Evolutionary conservation across 1,139 yeast species (phyloP).

Genomic region (Arxiozyma slooffiae): DNA sequence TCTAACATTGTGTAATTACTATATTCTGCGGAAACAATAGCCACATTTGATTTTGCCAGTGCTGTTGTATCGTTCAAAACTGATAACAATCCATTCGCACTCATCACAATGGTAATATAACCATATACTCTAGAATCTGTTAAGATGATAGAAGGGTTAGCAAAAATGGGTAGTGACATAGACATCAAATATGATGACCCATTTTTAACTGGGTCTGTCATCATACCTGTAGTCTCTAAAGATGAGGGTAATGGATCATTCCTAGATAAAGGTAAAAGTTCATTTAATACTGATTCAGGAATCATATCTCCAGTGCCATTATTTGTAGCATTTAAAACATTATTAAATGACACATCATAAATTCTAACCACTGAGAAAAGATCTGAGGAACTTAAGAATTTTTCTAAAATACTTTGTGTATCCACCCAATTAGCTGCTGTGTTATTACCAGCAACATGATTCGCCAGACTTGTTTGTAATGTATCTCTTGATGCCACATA

Average conservation of each 20-base stretch:
- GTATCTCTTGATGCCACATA: slow-evolving; percentile 56
- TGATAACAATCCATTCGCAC: slow-evolving; percentile 43
- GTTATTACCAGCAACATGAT: slow-evolving; percentile 66
- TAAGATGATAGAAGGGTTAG: slow-evolving; percentile 62
- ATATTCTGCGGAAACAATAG: slow-evolving; percentile 32
- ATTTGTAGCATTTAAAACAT: slow-evolving; percentile 34
- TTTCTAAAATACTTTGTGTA: slow-evolving; percentile 38
- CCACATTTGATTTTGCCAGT: slow-evolving; percentile 35
- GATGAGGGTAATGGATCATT: slow-evolving; percentile 39
- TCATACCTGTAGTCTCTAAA: slow-evolving; percentile 35
- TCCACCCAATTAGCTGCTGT: slow-evolving; percentile 39
- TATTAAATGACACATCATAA: slow-evolving; percentile 45
- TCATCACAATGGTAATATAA: slow-evolving; percentile 56
- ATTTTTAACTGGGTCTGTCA: slow-evolving; percentile 52
- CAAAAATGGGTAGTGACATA: slow-evolving; percentile 51
- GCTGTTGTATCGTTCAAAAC: slow-evolving; percentile 45
- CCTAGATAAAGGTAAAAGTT: slow-evolving; percentile 45
- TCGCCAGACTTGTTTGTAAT: slow-evolving; percentile 49
- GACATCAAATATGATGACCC: slow-evolving; percentile 33
- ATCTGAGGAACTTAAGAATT: slow-evolving; percentile 54
- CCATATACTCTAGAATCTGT: slow-evolving; percentile 56
- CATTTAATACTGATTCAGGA: slow-evolving; percentile 22
- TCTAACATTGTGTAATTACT: slow-evolving; percentile 20
- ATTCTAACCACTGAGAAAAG: slow-evolving; percentile 56
- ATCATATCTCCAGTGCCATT: slow-evolving; percentile 33